Evolutionary conservation across 2,329 filamentous ascomycete genomes (phyloP).

Genomic region (Penicillium rolfsii): DNA sequence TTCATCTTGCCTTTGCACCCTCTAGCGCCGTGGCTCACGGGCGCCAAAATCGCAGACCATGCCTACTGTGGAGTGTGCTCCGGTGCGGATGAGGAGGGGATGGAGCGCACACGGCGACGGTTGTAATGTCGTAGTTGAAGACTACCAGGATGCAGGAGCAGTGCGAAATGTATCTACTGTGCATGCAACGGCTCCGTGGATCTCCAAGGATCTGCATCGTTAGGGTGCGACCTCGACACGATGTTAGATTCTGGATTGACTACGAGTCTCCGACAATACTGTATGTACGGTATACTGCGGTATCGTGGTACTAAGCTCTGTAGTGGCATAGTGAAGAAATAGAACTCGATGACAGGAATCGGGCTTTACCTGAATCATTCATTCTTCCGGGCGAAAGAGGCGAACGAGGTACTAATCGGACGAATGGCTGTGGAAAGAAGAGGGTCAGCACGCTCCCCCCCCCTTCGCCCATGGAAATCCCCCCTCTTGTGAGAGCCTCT

Average conservation of each 20-base stretch:
- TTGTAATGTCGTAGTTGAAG: not conserved
- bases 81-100: not conserved
- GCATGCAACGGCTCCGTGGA: not conserved
- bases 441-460: not conserved
- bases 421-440: not conserved
- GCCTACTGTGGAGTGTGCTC: slow-evolving; percentile 5
- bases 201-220: not conserved
- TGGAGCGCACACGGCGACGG: not conserved
- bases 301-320: not conserved
- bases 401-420: not conserved
- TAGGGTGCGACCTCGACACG: not conserved
- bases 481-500: not conserved
- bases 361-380: not conserved
- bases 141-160: not conserved
- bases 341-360: not conserved
- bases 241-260: not conserved
- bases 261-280: not conserved
- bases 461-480: not conserved
- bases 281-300: not conserved
- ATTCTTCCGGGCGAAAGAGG: not conserved
- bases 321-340: not conserved
- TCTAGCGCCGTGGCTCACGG: slow-evolving; percentile 10
- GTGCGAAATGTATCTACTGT: not conserved
- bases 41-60: slow-evolving; percentile 6
- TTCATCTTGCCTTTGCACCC: slow-evolving; percentile 26